Conservation (phyloP, 2,329 filamentous ascomycete genomes). For the Monosporascus sp. region DNA sequence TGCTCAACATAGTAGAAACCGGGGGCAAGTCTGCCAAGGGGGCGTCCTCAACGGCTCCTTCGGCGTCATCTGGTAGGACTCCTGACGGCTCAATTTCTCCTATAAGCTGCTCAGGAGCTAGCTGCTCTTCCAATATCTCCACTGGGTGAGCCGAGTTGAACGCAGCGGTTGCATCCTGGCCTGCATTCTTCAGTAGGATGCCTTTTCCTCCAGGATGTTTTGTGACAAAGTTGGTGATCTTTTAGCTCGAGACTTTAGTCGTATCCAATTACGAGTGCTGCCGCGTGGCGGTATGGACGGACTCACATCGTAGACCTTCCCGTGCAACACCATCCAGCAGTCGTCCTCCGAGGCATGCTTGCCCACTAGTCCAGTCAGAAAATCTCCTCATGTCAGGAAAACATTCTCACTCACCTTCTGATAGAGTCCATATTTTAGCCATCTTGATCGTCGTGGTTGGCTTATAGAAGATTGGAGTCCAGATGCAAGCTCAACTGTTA, state of each 20-base stretch:
- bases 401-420: background rate
- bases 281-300: background rate
- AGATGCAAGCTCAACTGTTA: too few species aligned
- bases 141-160: conserved; percentile 14
- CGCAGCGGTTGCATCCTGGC: conserved; percentile 12
- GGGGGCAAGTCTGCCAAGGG: conserved; percentile 2
- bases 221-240: conserved; percentile 15
- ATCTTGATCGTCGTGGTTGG: background rate
- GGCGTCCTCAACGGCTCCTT: background rate
- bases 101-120: conserved; percentile 11
- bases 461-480: too few species aligned
- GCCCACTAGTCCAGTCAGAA: conserved; percentile 5
- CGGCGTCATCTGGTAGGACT: background rate
- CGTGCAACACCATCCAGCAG: conserved; percentile 17
- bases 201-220: conserved; percentile 16
- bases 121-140: conserved; percentile 15
- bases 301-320: conserved; percentile 18
- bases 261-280: background rate
- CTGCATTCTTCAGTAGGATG: conserved; percentile 14
- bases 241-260: background rate
- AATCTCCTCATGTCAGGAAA: background rate
- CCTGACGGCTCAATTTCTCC: conserved; percentile 5
- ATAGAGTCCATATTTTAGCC: conserved; percentile 1
- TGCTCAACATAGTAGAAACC: conserved; percentile 54
- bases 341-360: conserved; percentile 12